These are phyloP conservation scores for Ophiocordyceps robertsii DNA, from an alignment of 2,329 filamentous ascomycete genomes.

Conservation along the genomic window DNA sequence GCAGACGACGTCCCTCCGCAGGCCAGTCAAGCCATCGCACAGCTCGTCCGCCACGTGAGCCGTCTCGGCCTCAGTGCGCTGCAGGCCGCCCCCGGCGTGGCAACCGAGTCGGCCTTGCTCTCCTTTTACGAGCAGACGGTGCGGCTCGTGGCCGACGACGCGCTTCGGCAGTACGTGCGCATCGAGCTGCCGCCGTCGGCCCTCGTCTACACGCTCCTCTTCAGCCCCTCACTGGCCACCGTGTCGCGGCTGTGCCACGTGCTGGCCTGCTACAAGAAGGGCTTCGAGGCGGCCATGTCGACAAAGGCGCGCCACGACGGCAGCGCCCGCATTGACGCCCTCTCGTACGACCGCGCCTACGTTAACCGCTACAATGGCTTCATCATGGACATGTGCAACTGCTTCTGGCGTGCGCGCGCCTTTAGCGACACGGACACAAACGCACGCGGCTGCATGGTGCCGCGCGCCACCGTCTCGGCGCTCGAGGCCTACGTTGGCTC, in stretches of 20 bases:
- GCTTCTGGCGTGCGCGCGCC: conserved; percentile 63
- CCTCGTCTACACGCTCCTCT: conserved; percentile 58
- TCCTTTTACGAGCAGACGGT: conserved; percentile 57
- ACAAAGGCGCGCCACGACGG: conserved; percentile 18
- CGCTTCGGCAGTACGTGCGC: conserved; percentile 39
- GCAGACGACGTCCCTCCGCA: conserved; percentile 19
- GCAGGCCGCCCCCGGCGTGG: conserved; percentile 32
- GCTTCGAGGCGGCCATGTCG: conserved; percentile 53
- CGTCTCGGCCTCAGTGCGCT: conserved; percentile 44
- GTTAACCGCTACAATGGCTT: conserved; percentile 68
- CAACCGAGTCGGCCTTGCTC: conserved; percentile 43
- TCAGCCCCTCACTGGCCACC: conserved; percentile 47
- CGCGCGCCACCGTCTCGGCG: conserved; percentile 26
- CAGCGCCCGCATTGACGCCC: conserved; percentile 16
- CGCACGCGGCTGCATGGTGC: conserved; percentile 39
- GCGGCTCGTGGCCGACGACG: conserved; percentile 37
- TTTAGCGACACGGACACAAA: conserved; percentile 54
- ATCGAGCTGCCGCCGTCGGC: conserved; percentile 55
- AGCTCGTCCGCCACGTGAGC: conserved; percentile 36
- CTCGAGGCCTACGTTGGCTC: conserved; percentile 34
- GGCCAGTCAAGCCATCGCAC: conserved; percentile 23
- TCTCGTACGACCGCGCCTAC: conserved; percentile 41
- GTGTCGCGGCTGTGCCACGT: conserved; percentile 57
- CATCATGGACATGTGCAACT: conserved; percentile 78
- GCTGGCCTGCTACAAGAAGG: conserved; percentile 58